A percentile compares a stretch with the other conserved stretches of the same genome.
These are phyloP conservation scores for Chlamydomonas sphaeroides DNA, from an alignment of 139 green algal species.

Conservation along the genomic window DNA sequence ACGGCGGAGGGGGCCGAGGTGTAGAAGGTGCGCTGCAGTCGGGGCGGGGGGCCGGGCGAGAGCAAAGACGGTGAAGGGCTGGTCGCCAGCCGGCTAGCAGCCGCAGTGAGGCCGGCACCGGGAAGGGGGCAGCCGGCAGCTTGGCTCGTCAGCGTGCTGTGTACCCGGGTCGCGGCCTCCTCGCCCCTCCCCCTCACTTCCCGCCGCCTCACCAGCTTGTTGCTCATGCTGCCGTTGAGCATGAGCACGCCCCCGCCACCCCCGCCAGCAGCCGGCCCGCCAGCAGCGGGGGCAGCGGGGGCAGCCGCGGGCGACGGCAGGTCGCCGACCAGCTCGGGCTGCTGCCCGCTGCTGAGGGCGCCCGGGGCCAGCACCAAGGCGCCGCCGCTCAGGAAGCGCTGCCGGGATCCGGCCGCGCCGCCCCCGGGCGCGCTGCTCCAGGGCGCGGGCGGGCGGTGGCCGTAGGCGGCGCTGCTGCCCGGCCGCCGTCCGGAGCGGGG, in stretches of 20 bases:
- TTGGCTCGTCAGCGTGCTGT: too few species aligned
- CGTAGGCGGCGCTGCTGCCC: background rate
- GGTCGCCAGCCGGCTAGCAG: background rate
- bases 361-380: background rate
- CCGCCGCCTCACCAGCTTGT: background rate
- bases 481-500: too few species aligned
- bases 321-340: background rate
- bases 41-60: background rate
- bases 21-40: slow-evolving; percentile 3
- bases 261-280: background rate
- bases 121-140: too few species aligned
- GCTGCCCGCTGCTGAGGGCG: too few species aligned
- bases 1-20: background rate
- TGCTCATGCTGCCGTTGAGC: background rate
- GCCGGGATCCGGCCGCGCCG: background rate
- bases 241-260: background rate
- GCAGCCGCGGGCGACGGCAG: background rate
- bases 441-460: background rate
- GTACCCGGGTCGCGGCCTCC: too few species aligned
- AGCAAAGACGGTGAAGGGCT: background rate
- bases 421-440: background rate
- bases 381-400: background rate
- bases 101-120: background rate
- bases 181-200: background rate
- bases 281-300: background rate